phyloP scores from a whole-genome alignment of 495 filamentous ascomycete species.

The Articulospora tetracladia region DNA sequence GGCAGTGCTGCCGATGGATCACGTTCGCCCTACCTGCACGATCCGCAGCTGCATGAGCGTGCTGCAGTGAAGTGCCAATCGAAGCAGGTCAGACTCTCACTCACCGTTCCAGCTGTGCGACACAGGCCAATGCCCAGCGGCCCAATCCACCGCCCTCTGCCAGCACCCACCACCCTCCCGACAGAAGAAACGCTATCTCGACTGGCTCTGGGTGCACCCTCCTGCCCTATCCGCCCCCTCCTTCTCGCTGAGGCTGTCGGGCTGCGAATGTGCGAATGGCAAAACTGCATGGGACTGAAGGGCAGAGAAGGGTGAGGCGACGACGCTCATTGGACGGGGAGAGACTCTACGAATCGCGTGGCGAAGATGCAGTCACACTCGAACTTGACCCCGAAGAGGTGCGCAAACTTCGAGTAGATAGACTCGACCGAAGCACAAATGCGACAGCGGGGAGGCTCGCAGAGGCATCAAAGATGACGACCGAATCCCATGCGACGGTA shows the following conservation, averaged over 20 bases:
- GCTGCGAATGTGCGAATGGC: conserved; percentile 14
- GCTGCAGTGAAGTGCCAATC: conserved; percentile 19
- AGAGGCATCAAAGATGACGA: conserved; percentile 20
- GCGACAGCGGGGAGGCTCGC: conserved; percentile 2
- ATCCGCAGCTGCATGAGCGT: conserved; percentile 14
- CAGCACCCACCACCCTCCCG: neutral
- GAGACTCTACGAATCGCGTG: conserved; percentile 15
- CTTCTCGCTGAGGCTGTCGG: conserved; percentile 18
- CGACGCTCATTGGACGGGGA: conserved; percentile 17
- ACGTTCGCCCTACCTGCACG: conserved; percentile 15
- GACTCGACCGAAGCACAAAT: conserved; percentile 14
- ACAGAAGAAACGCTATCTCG: neutral
- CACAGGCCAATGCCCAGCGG: conserved; percentile 14
- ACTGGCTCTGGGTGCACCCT: neutral
- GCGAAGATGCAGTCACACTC: conserved; percentile 15
- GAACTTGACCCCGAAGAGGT: conserved; percentile 12
- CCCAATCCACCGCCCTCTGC: neutral
- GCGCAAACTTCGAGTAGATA: conserved; percentile 22
- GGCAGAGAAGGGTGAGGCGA: conserved; percentile 14
- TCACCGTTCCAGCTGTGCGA: conserved; percentile 16
- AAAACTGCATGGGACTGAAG: conserved; percentile 10
- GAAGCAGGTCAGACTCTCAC: conserved; percentile 9
- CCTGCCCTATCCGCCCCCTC: conserved; percentile 14
- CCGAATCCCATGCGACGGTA: conserved; percentile 21
- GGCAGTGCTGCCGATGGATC: neutral